Evolutionary conservation across 352 stramenopile genomes (phyloP).

Genomic region (Pythium insidiosum): DNA sequence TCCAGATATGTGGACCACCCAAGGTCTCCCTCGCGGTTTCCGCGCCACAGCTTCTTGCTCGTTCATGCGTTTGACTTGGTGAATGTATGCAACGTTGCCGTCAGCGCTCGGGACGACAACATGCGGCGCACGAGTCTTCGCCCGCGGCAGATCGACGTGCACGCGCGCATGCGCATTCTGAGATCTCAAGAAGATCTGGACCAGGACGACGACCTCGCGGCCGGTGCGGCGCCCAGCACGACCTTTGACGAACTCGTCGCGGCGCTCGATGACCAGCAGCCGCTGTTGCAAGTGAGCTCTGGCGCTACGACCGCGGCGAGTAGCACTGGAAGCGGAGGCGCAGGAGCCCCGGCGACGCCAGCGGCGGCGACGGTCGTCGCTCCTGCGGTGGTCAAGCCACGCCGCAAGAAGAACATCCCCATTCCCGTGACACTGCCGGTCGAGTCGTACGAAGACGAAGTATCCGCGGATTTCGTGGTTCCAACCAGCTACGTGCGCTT

Average conservation of each 20-base stretch:
- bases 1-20: no score
- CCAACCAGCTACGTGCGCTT: conserved; percentile 81
- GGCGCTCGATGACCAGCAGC: no score
- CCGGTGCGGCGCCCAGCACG: conserved; percentile 25
- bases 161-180: conserved; percentile 81
- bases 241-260: conserved; percentile 72
- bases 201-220: conserved; percentile 42
- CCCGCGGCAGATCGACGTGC: conserved; percentile 83
- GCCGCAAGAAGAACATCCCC: conserved; percentile 79
- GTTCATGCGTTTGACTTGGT: no score
- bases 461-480: conserved; percentile 59
- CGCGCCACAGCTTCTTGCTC: no score
- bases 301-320: no score
- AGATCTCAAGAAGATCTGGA: conserved; percentile 75
- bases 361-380: no score
- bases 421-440: conserved; percentile 76
- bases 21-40: no score
- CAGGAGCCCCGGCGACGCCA: no score
- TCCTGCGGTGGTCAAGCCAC: conserved; percentile 27
- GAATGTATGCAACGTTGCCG: no score
- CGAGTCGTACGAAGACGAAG: conserved; percentile 52
- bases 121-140: conserved; percentile 82
- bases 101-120: no score
- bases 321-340: no score
- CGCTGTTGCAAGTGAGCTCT: no score